phyloP scores from a whole-genome alignment of 495 filamentous ascomycete genomes.

The Lepidopterella palustris region DNA sequence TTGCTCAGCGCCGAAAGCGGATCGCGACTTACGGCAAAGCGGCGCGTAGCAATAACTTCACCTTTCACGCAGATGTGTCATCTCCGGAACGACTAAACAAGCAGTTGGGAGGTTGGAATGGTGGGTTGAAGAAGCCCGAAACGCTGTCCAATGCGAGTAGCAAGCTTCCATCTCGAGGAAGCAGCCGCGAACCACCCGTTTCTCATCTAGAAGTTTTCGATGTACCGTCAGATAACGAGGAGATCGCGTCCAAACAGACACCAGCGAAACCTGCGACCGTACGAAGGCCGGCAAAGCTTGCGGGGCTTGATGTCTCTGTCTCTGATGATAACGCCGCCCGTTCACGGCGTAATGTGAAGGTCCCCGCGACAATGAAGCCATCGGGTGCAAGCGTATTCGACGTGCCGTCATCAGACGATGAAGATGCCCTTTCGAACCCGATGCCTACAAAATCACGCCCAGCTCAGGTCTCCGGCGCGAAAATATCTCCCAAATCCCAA shows the following conservation, averaged over 20 bases:
- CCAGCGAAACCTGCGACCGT: conserved; percentile 1
- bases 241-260: conserved; percentile 4
- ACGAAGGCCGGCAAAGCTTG: neutral
- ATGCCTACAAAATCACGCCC: conserved; percentile 3
- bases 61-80: conserved; percentile 8
- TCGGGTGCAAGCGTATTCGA: conserved; percentile 22
- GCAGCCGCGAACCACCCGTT: neutral
- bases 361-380: neutral
- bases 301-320: conserved; percentile 32
- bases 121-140: neutral
- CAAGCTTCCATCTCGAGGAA: neutral
- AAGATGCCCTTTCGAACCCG: neutral
- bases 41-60: conserved; percentile 14
- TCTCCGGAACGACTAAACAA: conserved; percentile 10
- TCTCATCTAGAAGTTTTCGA: conserved; percentile 18
- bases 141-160: neutral
- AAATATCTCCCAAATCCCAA: neutral
- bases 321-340: conserved; percentile 28
- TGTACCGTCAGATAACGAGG: conserved; percentile 41
- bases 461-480: neutral
- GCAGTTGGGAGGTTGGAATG: neutral
- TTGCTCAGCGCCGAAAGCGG: conserved; percentile 17
- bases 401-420: conserved; percentile 22
- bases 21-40: conserved; percentile 28
- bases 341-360: neutral